Evolutionary conservation across 345 rosid species (phyloP), one percentile per base, ranked within the genome.

Genomic region (Isatis tinctoria): DNA sequence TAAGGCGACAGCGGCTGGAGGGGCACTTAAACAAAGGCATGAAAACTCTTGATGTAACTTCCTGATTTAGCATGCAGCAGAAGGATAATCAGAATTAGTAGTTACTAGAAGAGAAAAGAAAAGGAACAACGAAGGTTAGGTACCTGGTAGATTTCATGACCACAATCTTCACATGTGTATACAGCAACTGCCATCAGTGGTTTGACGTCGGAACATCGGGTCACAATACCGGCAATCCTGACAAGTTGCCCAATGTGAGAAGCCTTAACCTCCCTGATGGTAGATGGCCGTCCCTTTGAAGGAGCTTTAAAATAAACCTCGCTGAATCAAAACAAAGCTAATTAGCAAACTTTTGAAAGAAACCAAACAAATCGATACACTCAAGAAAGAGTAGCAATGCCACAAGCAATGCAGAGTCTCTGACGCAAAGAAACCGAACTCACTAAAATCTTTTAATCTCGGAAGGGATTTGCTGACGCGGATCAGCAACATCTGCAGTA

Each of bases 121-220:
- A 28, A 35, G 8, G 11, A 20, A 6, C 59, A 66, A 72, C 75
- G 4, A 48, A 35, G 60, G 76, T 5, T 64, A 3, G 4, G 74
- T 79, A 95, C 98, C 98, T 92, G 97, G 75, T 95, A 95, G 70
- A 92, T 95, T 79, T 95, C 99, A 78, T 85, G 89, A 39, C 98
- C 96, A 72, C 98, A 95, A 20, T 90, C 96, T 82, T 95, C 99
- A 65, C 99, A 95, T 18, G 99, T 92, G 81, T 95, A 95, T 1
- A 95, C 98, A 66, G 99, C 97, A 10, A 95, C 97, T 44, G 92
- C 94, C 97, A 95, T 92, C 71, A 95, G 80, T 60, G 99, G 98
- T 86, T 95, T 95, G 64, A 95, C 99, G 83, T 95, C 99, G 16
- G 99, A 95, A 74, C 99, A 95, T 8, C 98, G 96, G 11, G 97